Conservation (phyloP, 768 basidiomycete species). For the Mycena vitilis region DNA sequence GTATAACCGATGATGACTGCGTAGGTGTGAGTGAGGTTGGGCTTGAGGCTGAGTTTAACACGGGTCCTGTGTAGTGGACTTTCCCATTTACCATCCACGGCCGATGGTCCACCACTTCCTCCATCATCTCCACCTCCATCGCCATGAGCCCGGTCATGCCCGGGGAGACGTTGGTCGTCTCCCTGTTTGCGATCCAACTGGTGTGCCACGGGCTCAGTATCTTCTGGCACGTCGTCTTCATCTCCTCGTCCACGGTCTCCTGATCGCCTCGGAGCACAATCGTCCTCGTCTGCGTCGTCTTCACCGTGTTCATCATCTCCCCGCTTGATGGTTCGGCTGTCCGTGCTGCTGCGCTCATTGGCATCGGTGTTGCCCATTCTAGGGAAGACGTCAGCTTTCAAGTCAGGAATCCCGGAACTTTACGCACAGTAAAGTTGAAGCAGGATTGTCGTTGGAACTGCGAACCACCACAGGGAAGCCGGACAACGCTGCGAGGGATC, state of each 20-base stretch:
- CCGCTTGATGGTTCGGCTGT: not conserved
- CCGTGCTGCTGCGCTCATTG: not conserved
- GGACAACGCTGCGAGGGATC: slow-evolving; percentile 1
- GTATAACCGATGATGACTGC: not conserved
- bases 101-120: not conserved
- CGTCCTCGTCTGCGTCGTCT: not conserved
- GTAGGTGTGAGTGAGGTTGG: not conserved
- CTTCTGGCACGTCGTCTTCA: not conserved
- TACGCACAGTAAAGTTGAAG: not conserved
- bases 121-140: not conserved
- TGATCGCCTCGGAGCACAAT: not conserved
- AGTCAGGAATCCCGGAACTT: not conserved
- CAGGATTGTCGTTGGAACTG: not conserved
- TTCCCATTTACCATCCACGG: slow-evolving; percentile 1
- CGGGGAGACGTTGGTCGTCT: not conserved
- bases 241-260: not conserved
- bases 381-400: too few relatives aligned
- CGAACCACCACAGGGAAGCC: slow-evolving; percentile 12
- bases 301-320: not conserved
- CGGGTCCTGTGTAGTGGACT: slow-evolving; percentile 3
- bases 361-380: not conserved
- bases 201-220: not conserved
- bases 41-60: slow-evolving; percentile 7
- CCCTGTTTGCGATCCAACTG: not conserved
- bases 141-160: not conserved